Percentiles rank a stretch among this genome's conserved stretches.
phyloP scores from a whole-genome alignment of 179 eudicot genomes.

The Gypsophila paniculata region DNA sequence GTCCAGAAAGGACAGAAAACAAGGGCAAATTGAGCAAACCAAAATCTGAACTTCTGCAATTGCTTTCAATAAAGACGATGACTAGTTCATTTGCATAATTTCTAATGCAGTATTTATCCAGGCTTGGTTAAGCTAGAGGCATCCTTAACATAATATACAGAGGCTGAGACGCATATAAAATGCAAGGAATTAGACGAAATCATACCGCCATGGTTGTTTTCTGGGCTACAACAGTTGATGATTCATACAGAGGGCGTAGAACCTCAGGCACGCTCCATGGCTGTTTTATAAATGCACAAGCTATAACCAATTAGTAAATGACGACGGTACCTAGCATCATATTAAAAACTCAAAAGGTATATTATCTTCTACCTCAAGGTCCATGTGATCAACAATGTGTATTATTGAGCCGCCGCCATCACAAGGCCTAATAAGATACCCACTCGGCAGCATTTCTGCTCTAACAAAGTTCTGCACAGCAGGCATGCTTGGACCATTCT shows the following conservation, averaged over 20 bases:
- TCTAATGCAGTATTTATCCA: neutral
- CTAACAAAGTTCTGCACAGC: slow-evolving; percentile 76
- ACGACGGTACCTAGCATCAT: slow-evolving; percentile 2
- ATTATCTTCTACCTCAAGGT: slow-evolving; percentile 57
- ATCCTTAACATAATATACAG: neutral
- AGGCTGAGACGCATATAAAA: neutral
- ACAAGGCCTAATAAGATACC: slow-evolving; percentile 87
- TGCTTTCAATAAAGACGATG: neutral
- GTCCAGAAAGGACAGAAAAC: neutral
- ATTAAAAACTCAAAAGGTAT: neutral
- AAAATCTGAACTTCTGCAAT: neutral
- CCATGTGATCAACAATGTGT: slow-evolving; percentile 88
- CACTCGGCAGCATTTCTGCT: slow-evolving; percentile 89
- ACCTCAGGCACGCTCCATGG: slow-evolving; percentile 97
- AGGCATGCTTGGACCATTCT: slow-evolving; percentile 93
- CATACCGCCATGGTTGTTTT: slow-evolving; percentile 81
- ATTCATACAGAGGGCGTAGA: slow-evolving; percentile 79
- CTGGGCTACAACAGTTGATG: slow-evolving; percentile 76
- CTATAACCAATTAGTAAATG: slow-evolving; percentile 4
- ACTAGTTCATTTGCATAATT: neutral
- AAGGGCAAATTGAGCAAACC: neutral
- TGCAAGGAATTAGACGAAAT: neutral
- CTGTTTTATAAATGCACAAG: slow-evolving; percentile 32
- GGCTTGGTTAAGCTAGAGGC: neutral
- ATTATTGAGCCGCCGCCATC: slow-evolving; percentile 92